Base-by-base conservation (phyloP, 2,329 filamentous ascomycete species). In the Biscogniauxia mediterranea region DNA sequence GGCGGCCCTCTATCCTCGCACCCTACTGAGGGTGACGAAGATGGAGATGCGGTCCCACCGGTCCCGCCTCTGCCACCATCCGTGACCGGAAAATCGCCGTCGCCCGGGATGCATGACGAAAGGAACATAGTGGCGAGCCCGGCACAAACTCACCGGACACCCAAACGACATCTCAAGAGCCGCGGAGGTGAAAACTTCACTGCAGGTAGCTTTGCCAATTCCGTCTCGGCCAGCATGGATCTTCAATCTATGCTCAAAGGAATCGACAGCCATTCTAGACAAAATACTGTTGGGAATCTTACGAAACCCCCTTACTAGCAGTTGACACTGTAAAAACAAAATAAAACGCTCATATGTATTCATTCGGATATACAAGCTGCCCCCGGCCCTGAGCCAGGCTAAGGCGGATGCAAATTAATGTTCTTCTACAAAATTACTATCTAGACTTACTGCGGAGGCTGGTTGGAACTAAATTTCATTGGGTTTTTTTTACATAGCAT, bases 41-140 rank as follows among this genome's bases (percentile, higher is more conserved):
- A 72, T 5, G 73, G 70, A 3, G 76, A 79, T 7, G 69, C 71
- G 0, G 82, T 86, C 7, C 84, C 84, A 3, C 84, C 84, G 0
- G 84, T 87, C 13, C 84, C 84, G 5, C 83, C 83, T 1, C 71
- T 87, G 64, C 84, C 83, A 19, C 73, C 66, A 2, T 69, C 70
- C 1, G 65, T 73, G 21, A 57, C 64, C 11, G 71, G 69, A 15
- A 70, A 65, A 56, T 64, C 66, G 17, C 60, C 63, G 42, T 61
- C 67, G 20, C 62, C 61, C 15, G 63, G 65, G 28, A 59, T 54
- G n/a, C 66, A 56, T 64, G 69, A 20, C 55, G 73, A 63, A 62
- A 71, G 57, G 59, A 63, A 55, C 65, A 74, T 59, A 57, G 66
- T 73, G 15, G 71, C 75, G 2, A 72, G 73, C 9, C 77, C 77